These are phyloP conservation scores for Saxophila tyrrhenica DNA, from an alignment of 495 filamentous ascomycete species.

Conservation along the genomic window DNA sequence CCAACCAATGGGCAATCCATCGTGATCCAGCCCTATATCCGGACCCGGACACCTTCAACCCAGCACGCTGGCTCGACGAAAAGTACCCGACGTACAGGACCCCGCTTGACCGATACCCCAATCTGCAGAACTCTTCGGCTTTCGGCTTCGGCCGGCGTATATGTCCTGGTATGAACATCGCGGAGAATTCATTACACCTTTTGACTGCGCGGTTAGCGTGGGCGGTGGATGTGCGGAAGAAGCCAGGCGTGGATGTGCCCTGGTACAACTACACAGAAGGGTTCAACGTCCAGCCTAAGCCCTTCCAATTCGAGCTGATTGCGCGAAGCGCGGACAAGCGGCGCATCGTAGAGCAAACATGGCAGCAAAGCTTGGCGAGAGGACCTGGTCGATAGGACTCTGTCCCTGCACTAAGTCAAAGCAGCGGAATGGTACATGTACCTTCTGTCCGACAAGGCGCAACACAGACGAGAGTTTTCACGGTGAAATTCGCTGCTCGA, in stretches of 20 bases:
- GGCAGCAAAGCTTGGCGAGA: background rate
- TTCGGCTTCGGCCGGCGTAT: slow-evolving; percentile 36
- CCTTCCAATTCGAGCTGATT: background rate
- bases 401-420: too few species aligned
- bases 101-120: slow-evolving; percentile 30
- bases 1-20: slow-evolving; percentile 25
- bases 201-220: slow-evolving; percentile 43
- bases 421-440: too few species aligned
- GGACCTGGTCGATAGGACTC: too few species aligned
- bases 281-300: slow-evolving; percentile 33
- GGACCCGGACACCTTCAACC: slow-evolving; percentile 29
- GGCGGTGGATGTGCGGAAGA: slow-evolving; percentile 41
- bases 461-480: too few species aligned
- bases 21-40: slow-evolving; percentile 29
- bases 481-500: too few species aligned
- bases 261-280: slow-evolving; percentile 41
- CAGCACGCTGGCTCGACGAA: slow-evolving; percentile 30
- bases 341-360: background rate
- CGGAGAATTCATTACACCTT: slow-evolving; percentile 41
- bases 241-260: slow-evolving; percentile 36
- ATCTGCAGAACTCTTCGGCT: slow-evolving; percentile 36
- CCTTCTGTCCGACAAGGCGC: too few species aligned
- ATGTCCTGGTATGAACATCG: slow-evolving; percentile 37
- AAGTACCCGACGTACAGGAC: slow-evolving; percentile 28
- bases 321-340: slow-evolving; percentile 29